phyloP scores from a whole-genome alignment of 2,329 filamentous ascomycete genomes.

The Aspergillus versicolor region DNA sequence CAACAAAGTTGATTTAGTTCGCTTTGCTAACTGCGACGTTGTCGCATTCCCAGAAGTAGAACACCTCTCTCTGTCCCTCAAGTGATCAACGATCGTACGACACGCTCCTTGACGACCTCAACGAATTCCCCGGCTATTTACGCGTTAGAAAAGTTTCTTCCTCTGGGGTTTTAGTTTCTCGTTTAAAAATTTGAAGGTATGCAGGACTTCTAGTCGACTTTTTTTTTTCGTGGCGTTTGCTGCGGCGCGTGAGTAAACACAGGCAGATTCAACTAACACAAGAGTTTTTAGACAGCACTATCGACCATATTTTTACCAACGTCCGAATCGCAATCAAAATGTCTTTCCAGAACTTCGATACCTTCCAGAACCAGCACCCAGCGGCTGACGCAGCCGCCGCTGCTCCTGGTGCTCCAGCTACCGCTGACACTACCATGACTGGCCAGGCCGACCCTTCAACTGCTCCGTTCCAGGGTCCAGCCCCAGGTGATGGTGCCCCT shows the following conservation, averaged over 20 bases:
- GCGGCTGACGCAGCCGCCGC: slow-evolving; percentile 55
- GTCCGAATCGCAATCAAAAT: slow-evolving; percentile 45
- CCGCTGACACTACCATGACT: slow-evolving; percentile 55
- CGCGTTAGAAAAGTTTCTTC: slow-evolving; percentile 29
- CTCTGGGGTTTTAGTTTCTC: slow-evolving; percentile 23
- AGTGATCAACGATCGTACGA: slow-evolving; percentile 33
- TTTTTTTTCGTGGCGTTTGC: not conserved
- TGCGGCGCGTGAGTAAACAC: not conserved
- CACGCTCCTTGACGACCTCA: slow-evolving; percentile 41
- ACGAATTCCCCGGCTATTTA: slow-evolving; percentile 40
- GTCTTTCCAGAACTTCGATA: slow-evolving; percentile 67
- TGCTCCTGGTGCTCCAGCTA: slow-evolving; percentile 46
- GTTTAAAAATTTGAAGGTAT: slow-evolving; percentile 23
- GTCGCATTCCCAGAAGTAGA: slow-evolving; percentile 23
- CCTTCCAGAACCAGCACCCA: slow-evolving; percentile 60
- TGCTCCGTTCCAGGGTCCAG: slow-evolving; percentile 51
- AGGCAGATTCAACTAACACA: not conserved
- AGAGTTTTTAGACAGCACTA: slow-evolving; percentile 14
- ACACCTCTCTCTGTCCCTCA: slow-evolving; percentile 28
- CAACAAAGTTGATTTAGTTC: not conserved
- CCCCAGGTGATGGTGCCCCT: slow-evolving; percentile 43
- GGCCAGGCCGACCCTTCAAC: slow-evolving; percentile 58
- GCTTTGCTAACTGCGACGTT: slow-evolving; percentile 12
- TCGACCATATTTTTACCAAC: slow-evolving; percentile 21
- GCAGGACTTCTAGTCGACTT: not conserved